Base-by-base conservation (phyloP, 768 basidiomycete species). In the Termitomyces sp. region DNA sequence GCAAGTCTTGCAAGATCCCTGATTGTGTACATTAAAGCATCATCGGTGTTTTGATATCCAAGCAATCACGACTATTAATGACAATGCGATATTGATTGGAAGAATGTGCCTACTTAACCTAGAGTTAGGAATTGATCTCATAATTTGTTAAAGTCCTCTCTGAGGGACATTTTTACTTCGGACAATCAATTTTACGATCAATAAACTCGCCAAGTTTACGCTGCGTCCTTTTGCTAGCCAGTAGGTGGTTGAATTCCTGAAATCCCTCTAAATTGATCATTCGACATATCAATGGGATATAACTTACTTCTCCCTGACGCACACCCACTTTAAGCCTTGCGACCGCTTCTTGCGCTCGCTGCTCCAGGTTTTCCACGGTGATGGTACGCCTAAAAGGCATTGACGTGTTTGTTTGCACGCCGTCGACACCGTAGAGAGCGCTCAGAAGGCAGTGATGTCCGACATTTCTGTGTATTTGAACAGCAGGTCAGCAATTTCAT, bases 181-280 rank as follows among this genome's bases (percentile, higher is more conserved):
- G 7, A 17, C 16, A 3, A 27, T 6, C 2, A 6, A 12, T 27
- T 27, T 16, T 44, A 44, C 59, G 55, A 25, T 45, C 23, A 23
- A 76, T 35, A 12, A 57, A 57, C 9, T 56, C 55, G 4, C n/a
- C 52, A 30, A 60, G 42, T 27, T 57, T 60, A 23, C 59, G 51
- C 14, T 57, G 55, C 25, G 52, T 53, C 42, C 47, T 60, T 34
- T 57, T 49, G 28, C 48, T 45, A 10, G 16, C 40, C 27, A 60
- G 9, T 5, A 49, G 35, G n/a, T 53, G 32, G 34, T 49, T 25
- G 11, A 60, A 32, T 39, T 50, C 55, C 59, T 60, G 23, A 14
- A 23, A 44, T 27, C 17, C 23, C 34, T 17, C 7, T 14, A 11
- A 40, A 25, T 28, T 3, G 5, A 23, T 41, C 16, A 49, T 39